Evolutionary conservation across 163 green algal species (phyloP), one percentile per base, ranked within the genome.

Genomic region (Scenedesmus sp.): DNA sequence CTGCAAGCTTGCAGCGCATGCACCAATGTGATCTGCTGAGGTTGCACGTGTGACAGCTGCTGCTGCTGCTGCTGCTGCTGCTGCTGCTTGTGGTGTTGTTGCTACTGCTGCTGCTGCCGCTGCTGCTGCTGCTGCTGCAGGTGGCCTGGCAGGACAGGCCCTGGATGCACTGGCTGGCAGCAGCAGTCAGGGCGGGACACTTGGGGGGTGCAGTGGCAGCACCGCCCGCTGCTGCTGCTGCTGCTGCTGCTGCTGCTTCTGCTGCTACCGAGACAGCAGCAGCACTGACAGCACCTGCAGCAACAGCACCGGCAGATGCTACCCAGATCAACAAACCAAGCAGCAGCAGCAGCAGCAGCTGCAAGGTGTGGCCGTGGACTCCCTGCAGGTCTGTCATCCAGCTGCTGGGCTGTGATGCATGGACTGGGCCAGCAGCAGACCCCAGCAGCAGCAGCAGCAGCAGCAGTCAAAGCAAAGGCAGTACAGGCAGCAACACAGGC

Each of bases 141-240:
- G 61, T 89, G 20, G 40, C 42, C 0, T 81, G 65, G 61, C 84
- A 89, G 15, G 61, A 82, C 40, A 33, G 84, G 20, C 84, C 84
- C 1, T 89, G 40, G 40, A 82, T 89, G 84, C 59, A 40, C n/a
- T 89, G 84, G 84, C 40, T 89, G 40, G 22, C 84, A 68, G 59
- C 61, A 43, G 84, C 84, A 65, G 42, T 81, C 10, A 61, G 24
- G 35, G 59, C 61, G n/a, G 84, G 84, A 43, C 65, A 89, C 61
- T 24, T 83, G 33, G 84, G 84, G 15, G 42, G 15, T 33, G 42
- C 61, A 83, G 46, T 46, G 43, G 43, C 84, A 61, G 79, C 79
- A 68, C 35, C 68, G 12, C 68, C 68, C 0, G 15, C 72, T 81
- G 37, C 72, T 81, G 72, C 72, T 81, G 72, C 72, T 81, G 72